Evolutionary conservation across 176 grass and related monocot genomes (phyloP), one percentile per base, ranked within the genome.

Genomic region (Chloris gayana): DNA sequence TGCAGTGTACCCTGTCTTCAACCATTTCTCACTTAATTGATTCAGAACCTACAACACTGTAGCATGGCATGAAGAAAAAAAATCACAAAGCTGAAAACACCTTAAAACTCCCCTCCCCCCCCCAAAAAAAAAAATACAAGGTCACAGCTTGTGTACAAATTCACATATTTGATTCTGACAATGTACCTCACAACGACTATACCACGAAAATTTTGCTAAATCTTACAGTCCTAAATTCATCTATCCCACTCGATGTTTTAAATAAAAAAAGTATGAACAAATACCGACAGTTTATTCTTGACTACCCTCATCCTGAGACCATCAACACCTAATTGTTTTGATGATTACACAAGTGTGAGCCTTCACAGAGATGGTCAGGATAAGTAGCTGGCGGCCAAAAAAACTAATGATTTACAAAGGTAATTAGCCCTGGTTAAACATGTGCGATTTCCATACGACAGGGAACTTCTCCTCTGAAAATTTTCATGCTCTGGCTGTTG

Each of bases 321-420:
- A 76, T 65, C 82, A 70, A 73, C 66, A 82, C 87, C 83, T 33
- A 57, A 14, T 72, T 14, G 37, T 72, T 54, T 67, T 79, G 49
- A 68, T 76, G 82, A 35, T 81, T 67, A 56, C 82, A 77, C 33
- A 35, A 21, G 64, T 80, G 70, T 69, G 63, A 71, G 15, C 82
- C 70, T 85, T 45, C 22, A 67, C 15, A 70, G 41, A 66, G 58
- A 67, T 7, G 0, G 59, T 59, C 67, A 78, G 87, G 67, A 67
- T 75, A 39, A 73, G 77, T 39, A 85, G 67, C 66, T 77, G 73
- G 62, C 82, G 59, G 73, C 49, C 73, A 65, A 67, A 76, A 86
- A 75, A 85, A 81, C 47, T 77, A 82, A 73, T 85, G 57, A 19
- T 89, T 89, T 89, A 89, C 87, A 89, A 61, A 12, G 51, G 73